These are phyloP conservation scores for Gaillardinia entomophila DNA, from an alignment of 805 yeast species.

Conservation along the genomic window DNA sequence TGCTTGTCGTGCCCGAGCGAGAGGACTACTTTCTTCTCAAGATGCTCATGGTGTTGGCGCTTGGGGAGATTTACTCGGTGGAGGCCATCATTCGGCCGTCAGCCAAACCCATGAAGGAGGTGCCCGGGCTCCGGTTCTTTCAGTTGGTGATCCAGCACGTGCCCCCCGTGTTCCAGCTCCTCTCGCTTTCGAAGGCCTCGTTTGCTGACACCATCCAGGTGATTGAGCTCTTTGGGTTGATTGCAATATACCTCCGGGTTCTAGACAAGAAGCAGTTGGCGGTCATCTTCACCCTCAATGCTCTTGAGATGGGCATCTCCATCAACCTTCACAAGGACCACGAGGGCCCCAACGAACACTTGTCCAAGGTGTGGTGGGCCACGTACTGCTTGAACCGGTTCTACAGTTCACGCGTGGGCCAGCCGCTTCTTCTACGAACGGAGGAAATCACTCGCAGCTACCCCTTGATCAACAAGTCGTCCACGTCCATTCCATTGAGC, in stretches of 20 bases:
- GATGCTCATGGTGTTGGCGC: conserved; percentile 14
- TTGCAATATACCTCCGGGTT: conserved; percentile 16
- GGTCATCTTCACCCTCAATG: conserved; percentile 15
- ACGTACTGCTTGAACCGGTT: conserved; percentile 21
- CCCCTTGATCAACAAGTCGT: conserved; percentile 1
- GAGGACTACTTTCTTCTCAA: conserved; percentile 15
- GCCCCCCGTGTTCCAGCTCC: conserved; percentile 13
- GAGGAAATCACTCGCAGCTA: conserved; percentile 12
- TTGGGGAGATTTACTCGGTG: conserved; percentile 16
- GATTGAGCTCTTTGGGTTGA: conserved; percentile 18
- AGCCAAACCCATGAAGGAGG: background rate
- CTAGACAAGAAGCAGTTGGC: conserved; percentile 23
- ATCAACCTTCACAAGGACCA: conserved; percentile 17
- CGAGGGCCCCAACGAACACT: conserved; percentile 1
- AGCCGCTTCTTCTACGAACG: conserved; percentile 14
- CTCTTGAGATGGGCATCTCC: conserved; percentile 21
- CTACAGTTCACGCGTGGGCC: conserved; percentile 18
- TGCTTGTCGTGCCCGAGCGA: background rate
- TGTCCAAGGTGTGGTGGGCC: conserved; percentile 17
- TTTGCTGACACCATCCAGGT: conserved; percentile 12
- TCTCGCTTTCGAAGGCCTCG: conserved; percentile 7
- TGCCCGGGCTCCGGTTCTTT: conserved; percentile 20
- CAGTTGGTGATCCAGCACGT: conserved; percentile 11
- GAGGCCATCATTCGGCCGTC: conserved; percentile 5
- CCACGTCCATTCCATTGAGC: background rate